Percentiles rank a stretch among this genome's conserved stretches.
Evolutionary conservation across 768 basidiomycete genomes (phyloP).

Genomic region (Calocybe gangraenosa): DNA sequence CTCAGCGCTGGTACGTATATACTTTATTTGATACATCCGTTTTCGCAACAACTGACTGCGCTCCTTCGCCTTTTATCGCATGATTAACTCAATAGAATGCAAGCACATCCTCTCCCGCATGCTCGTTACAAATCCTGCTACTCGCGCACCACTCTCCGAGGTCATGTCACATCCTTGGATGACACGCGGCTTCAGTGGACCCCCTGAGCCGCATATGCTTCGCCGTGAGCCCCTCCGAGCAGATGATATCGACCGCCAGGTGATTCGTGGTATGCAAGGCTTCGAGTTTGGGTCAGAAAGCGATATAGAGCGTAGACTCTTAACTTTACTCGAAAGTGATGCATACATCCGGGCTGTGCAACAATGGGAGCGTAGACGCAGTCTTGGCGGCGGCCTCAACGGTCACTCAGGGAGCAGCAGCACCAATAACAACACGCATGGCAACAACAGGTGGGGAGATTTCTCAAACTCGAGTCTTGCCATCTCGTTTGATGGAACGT

Average conservation of each 20-base stretch:
- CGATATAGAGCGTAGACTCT: slow-evolving; percentile 74
- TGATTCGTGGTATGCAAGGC: slow-evolving; percentile 89
- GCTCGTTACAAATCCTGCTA: slow-evolving; percentile 91
- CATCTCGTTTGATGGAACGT: slow-evolving; percentile 46
- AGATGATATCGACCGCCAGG: slow-evolving; percentile 83
- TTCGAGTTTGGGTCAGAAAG: slow-evolving; percentile 94
- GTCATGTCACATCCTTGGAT: slow-evolving; percentile 91
- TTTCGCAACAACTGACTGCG: neutral
- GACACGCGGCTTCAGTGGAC: slow-evolving; percentile 76
- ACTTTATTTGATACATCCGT: neutral
- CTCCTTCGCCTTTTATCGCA: no score
- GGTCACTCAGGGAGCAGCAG: slow-evolving; percentile 13
- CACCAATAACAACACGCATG: slow-evolving; percentile 19
- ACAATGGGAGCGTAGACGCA: slow-evolving; percentile 73
- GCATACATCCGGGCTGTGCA: slow-evolving; percentile 68
- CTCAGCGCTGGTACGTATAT: slow-evolving; percentile 73
- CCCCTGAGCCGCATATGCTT: slow-evolving; percentile 82
- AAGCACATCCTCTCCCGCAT: slow-evolving; percentile 90
- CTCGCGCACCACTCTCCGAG: slow-evolving; percentile 79
- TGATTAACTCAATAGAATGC: slow-evolving; percentile 62
- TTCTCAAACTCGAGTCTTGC: slow-evolving; percentile 69
- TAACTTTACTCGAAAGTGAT: slow-evolving; percentile 73
- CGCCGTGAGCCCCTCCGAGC: slow-evolving; percentile 85
- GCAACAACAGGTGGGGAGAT: slow-evolving; percentile 42
- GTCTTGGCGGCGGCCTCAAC: slow-evolving; percentile 27